phyloP scores from a whole-genome alignment of 1,284 basidiomycete genomes.

The Veloboletus limbatus region DNA sequence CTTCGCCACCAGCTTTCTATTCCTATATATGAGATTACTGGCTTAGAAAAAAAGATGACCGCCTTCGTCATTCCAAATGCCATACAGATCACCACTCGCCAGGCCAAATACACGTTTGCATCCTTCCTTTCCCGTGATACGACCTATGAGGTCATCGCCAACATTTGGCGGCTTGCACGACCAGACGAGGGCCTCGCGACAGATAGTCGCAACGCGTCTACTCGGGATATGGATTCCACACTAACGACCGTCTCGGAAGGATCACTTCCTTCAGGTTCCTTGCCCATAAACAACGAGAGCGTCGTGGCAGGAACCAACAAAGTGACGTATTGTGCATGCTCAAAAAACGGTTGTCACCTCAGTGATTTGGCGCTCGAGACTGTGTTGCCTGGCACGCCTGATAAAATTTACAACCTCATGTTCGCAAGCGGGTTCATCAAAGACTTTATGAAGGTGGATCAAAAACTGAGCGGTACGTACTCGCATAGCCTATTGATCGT shows the following conservation, averaged over 20 bases:
- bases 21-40: conserved; percentile 87
- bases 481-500: neutral
- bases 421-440: conserved; percentile 96
- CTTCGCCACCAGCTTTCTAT: conserved; percentile 67
- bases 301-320: conserved; percentile 33
- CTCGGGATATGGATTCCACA: conserved; percentile 22
- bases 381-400: conserved; percentile 85
- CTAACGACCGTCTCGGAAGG: conserved; percentile 21
- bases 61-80: conserved; percentile 99
- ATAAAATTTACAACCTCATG: conserved; percentile 94
- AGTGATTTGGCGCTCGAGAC: conserved; percentile 74
- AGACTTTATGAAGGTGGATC: conserved; percentile 85
- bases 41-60: conserved; percentile 97
- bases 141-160: conserved; percentile 93
- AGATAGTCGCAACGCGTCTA: conserved; percentile 22
- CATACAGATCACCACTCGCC: conserved; percentile 84
- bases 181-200: conserved; percentile 59
- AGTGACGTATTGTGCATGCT: conserved; percentile 76
- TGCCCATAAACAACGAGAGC: no score
- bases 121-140: conserved; percentile 96
- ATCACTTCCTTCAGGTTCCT: no score
- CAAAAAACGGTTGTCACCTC: conserved; percentile 70
- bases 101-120: conserved; percentile 88
- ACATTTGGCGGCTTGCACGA: conserved; percentile 91
- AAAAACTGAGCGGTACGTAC: conserved; percentile 81